Conservation (phyloP, 1,139 yeast genomes). For the Saccharomyces pastorianus region DNA sequence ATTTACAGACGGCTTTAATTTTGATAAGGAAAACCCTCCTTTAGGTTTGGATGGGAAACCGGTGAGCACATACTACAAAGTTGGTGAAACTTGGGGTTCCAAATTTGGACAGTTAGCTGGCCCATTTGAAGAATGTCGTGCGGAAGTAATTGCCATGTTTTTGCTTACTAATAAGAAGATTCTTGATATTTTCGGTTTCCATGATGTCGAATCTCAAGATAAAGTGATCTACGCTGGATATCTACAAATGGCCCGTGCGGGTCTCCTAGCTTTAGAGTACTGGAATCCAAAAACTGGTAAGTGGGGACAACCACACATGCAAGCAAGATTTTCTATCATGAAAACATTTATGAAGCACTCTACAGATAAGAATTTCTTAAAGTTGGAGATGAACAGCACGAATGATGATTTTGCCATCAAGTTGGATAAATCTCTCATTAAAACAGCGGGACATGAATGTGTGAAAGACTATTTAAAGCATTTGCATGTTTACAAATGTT, state of each 20-base stretch:
- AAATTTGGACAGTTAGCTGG: conserved; percentile 76
- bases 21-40: conserved; percentile 55
- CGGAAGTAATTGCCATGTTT: conserved; percentile 81
- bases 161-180: conserved; percentile 62
- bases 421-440: conserved; percentile 54
- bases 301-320: conserved; percentile 98
- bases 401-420: conserved; percentile 50
- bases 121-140: conserved; percentile 86
- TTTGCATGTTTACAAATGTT: conserved; percentile 69
- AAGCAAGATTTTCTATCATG: conserved; percentile 79
- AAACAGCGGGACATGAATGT: conserved; percentile 61
- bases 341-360: conserved; percentile 68
- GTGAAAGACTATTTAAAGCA: conserved; percentile 63
- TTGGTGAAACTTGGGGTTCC: conserved; percentile 87
- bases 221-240: conserved; percentile 61
- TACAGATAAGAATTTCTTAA: conserved; percentile 47
- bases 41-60: conserved; percentile 48
- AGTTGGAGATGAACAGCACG: conserved; percentile 35
- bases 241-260: conserved; percentile 81
- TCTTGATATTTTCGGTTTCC: conserved; percentile 65
- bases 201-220: conserved; percentile 47
- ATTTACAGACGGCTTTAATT: conserved; percentile 61
- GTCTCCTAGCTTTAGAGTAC: conserved; percentile 68
- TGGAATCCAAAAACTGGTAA: conserved; percentile 76
- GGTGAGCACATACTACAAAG: conserved; percentile 58